A percentile compares a stretch with the other conserved stretches of the same genome.
Evolutionary conservation across 495 filamentous ascomycete genomes (phyloP).

Genomic region (Hypoxylon crocopeplum): DNA sequence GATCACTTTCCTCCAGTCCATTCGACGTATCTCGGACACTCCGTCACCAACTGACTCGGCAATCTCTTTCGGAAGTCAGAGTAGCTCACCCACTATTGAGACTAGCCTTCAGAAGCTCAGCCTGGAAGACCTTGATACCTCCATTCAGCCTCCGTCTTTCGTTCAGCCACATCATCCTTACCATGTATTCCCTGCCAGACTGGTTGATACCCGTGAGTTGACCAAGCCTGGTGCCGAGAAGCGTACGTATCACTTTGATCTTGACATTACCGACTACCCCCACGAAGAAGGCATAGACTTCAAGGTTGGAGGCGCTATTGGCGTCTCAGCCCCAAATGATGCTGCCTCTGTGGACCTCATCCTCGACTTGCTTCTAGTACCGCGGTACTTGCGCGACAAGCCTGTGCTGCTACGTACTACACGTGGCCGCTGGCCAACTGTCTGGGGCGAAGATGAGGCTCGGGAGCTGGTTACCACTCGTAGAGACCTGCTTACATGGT

Average conservation of each 20-base stretch:
- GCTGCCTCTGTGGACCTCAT: constrained; percentile 79
- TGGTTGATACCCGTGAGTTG: constrained; percentile 82
- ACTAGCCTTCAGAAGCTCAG: constrained; percentile 38
- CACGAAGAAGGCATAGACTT: constrained; percentile 88
- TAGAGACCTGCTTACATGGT: constrained; percentile 92
- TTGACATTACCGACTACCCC: constrained; percentile 96
- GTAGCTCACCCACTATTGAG: constrained; percentile 11
- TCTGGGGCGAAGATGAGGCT: constrained; percentile 92
- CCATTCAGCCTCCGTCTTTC: constrained; percentile 79
- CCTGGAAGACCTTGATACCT: constrained; percentile 52
- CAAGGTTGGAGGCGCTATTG: constrained; percentile 95
- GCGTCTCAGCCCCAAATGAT: constrained; percentile 87
- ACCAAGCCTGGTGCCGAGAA: constrained; percentile 94
- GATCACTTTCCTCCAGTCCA: constrained; percentile 69
- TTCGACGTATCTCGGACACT: constrained; percentile 41
- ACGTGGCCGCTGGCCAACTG: constrained; percentile 91
- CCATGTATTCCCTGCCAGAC: constrained; percentile 83
- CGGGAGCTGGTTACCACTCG: constrained; percentile 86
- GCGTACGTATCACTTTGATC: constrained; percentile 94
- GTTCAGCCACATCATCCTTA: constrained; percentile 96
- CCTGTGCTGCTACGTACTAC: constrained; percentile 77
- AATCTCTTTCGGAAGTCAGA: constrained; percentile 37
- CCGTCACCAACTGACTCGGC: constrained; percentile 50
- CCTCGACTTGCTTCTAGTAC: constrained; percentile 79
- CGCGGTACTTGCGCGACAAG: constrained; percentile 79